Base-by-base conservation (phyloP, 2,329 filamentous ascomycete species). In the Penicillium sp. region DNA sequence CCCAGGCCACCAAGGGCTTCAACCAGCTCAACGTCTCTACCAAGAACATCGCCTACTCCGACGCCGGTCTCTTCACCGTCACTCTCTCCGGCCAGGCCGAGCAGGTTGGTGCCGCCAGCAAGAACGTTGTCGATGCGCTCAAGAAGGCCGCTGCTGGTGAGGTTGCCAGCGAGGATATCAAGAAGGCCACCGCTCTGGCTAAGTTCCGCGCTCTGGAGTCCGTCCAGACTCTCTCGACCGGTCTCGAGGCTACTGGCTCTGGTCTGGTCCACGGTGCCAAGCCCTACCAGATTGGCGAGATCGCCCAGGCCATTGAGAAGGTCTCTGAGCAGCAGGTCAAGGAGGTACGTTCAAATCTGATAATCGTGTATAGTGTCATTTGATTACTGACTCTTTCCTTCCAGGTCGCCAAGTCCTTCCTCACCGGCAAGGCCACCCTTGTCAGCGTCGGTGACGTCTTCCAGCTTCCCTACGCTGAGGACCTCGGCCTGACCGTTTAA, bases 401-500 rank as follows among this genome's bases (percentile, higher is more conserved):
- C 53, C 74, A 98, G 93, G 87, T 90, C 74, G 93, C 93, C 74
- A 96, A 97, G 85, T 83, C 89, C 75, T 85, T 97, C 70, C 83
- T 98, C 67, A 90, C 93, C 69, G 88, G 87, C 79, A 98, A 93
- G 85, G 93, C 94, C 55, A 89, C 92, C 57, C 91, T 97, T 65
- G 90, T 92, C 65, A 85, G 92, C 61, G 93, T 98, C 65, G 95
- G 95, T 78, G 95, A 99, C 78, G 85, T 99, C 71, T 90, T 92
- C 79, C 85, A 89, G 73, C 87, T 99, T 76, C 95, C 95, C 60
- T 99, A 89, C 76, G 95, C 93, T 68, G 91, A 93, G 81, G 95
- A 99, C 76, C 84, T 99, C 78, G 96, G 94, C 71, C 86, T 99
- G 76, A 92, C 89, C 78, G 92, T 97, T 86, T 99, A 96, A 86